Conservation (phyloP, 139 green algal species). For the Medakamo hakoo region DNA sequence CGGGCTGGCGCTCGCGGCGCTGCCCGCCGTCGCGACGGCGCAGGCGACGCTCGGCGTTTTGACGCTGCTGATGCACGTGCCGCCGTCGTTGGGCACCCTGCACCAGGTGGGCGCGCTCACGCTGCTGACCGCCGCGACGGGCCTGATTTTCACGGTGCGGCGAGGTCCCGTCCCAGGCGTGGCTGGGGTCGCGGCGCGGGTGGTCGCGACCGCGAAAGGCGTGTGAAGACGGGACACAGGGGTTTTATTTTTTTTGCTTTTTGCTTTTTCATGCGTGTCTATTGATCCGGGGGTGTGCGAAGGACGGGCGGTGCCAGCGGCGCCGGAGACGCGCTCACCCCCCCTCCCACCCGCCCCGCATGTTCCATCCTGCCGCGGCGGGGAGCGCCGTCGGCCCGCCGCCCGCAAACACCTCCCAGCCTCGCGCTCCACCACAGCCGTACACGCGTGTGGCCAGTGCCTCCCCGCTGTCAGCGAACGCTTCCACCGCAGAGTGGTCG, state of each 20-base stretch:
- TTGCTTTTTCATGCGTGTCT: background rate
- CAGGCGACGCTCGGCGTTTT: conserved; percentile 63
- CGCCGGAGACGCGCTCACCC: too few species aligned
- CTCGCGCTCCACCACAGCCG: background rate
- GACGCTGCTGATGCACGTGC: conserved; percentile 81
- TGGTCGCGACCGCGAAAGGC: background rate
- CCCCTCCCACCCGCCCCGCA: too few species aligned
- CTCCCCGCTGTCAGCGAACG: conserved; percentile 5
- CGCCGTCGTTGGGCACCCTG: conserved; percentile 58
- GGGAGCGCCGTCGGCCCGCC: too few species aligned
- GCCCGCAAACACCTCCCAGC: too few species aligned
- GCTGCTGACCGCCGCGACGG: conserved; percentile 71
- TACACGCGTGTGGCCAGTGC: conserved; percentile 3
- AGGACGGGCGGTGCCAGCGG: too few species aligned
- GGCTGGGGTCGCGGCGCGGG: conserved; percentile 1
- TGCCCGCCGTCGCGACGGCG: conserved; percentile 25
- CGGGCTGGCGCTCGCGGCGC: conserved; percentile 18
- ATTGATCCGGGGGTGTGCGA: too few species aligned
- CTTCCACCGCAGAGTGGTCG: conserved; percentile 19
- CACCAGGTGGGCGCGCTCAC: conserved; percentile 79
- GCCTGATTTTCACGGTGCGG: conserved; percentile 61
- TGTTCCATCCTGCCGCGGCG: too few species aligned
- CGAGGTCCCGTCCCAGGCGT: conserved; percentile 3
- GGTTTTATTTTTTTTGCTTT: background rate
- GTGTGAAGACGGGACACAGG: background rate